A percentile compares a stretch with the other conserved stretches of the same genome.
Evolutionary conservation across 1,139 yeast genomes (phyloP).

Genomic region (Nakaseomyces sp.): DNA sequence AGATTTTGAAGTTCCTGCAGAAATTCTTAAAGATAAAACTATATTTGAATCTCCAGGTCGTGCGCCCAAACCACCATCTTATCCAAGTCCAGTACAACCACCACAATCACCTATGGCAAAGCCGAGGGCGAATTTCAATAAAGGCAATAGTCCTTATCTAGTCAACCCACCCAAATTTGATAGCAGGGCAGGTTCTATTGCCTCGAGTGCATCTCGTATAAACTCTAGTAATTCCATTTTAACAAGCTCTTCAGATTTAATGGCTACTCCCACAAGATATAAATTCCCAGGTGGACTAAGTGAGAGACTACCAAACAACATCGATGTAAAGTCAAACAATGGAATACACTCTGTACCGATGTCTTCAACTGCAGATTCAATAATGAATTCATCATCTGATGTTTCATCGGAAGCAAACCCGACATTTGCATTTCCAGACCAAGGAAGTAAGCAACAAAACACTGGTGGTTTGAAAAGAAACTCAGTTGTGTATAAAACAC

Average conservation of each 20-base stretch:
- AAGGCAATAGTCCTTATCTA: slow-evolving; percentile 1
- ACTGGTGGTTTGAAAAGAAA: slow-evolving; percentile 7
- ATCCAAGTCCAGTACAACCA: slow-evolving; percentile 39
- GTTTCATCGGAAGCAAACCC: neutral
- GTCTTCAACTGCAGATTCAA: neutral
- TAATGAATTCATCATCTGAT: neutral
- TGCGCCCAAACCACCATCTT: slow-evolving; percentile 52
- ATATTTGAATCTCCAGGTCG: slow-evolving; percentile 50
- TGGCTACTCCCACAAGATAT: neutral
- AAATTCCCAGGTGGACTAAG: slow-evolving; percentile 2
- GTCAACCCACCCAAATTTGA: slow-evolving; percentile 1
- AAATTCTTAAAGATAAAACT: slow-evolving; percentile 12
- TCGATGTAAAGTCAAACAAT: neutral
- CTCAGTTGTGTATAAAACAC: slow-evolving; percentile 14
- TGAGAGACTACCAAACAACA: neutral
- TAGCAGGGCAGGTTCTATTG: slow-evolving; percentile 2
- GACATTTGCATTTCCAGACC: slow-evolving; percentile 1
- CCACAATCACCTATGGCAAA: slow-evolving; percentile 19
- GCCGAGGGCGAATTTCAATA: neutral
- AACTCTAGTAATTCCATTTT: slow-evolving; percentile 3
- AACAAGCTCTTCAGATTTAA: slow-evolving; percentile 1
- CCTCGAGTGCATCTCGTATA: neutral
- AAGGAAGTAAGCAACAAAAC: neutral
- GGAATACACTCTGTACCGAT: neutral
- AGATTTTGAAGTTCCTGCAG: slow-evolving; percentile 8